Base-by-base conservation (phyloP, 345 rosid species). In the Hibiscus tridactylites region DNA sequence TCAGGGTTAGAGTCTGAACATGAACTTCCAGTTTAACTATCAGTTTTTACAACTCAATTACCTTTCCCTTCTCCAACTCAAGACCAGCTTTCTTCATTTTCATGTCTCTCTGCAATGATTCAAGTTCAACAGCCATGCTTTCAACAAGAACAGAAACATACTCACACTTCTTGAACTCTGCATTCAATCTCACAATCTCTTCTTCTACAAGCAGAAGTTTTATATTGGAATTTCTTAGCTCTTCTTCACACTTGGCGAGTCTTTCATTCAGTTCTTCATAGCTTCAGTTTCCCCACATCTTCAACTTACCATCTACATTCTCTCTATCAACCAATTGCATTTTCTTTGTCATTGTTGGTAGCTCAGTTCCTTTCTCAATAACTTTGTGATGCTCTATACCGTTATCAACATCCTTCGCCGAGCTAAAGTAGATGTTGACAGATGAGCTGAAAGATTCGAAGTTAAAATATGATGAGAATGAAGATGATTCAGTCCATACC, bases 381-480 rank as follows among this genome's bases (percentile, higher is more conserved):
- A 76, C 68, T 70, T 70, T 86, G 72, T 59, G 74, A 62, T 71
- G 44, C 9, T 70, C 71, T 60, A 46, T 79, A 35, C 75, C 73
- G 59, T 74, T 81, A 39, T 75, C 80, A 72, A 65, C 59, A 58
- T 61, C 52, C 47, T 78, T 73, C 9, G 78, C 72, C 15, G 86
- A 71, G 71, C 70, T 75, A 19, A 83, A 65, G 50, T 74, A 82
- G 60, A 82, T 73, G 61, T 87, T 83, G 44, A 83, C 75, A 46
- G 92, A 84, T 44, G 91, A 79, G 66, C 78, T 79, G 79, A 78
- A 84, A 33, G 88, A 86, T 53, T 91, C 98, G 2, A 93, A 74
- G 73, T 88, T 97, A 5, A 95, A 90, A 76, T 88, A 96, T 3
- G 87, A 85, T 61, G 88, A 86, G 13, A 79, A 78, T 11, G 88